Base-by-base conservation (phyloP, 306 rosid genomes). In the Vigna angularis region DNA sequence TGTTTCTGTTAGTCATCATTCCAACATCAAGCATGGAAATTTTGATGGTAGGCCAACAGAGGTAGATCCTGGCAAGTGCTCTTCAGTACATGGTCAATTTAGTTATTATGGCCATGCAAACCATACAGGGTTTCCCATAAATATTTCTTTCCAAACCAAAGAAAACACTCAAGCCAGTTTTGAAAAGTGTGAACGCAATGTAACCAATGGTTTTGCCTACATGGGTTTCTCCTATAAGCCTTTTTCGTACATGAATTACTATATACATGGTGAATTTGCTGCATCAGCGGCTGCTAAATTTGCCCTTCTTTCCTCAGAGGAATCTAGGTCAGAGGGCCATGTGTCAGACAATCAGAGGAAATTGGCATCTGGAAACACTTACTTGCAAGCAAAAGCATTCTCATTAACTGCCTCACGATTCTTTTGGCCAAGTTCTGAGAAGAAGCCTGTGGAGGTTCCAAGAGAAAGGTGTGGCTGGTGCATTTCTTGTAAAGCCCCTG, bases 401-500 rank as follows among this genome's bases (percentile, higher is more conserved):
- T 93, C 96, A 47, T 76, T 77, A 83, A 59, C 82, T 59, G 98
- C 93, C 57, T 88, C 98, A 8, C 97, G 97, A 26, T 95, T 95
- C 90, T 93, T 95, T 86, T 95, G 98, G 99, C 99, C 99, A 50
- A 87, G 88, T 79, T 86, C 86, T 76, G 99, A 95, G 77, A 95
- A 86, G 83, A 95, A 95, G 90, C 97, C 84, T 40, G 90, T 93
- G 83, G 99, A 95, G 83, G 96, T 93, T 70, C 98, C 99, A 47
- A 95, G 98, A 80, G 99, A 95, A 89, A 95, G 99, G 84, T 95
- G 99, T 90, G 98, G 96, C 75, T 95, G 99, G 99, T 95, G 99
- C 84, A 84, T 93, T 80, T 91, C 99, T 71, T 95, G 99, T 80
- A 91, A 88, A 88, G 88, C 94, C 26, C 16, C 91, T 53, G 88